Percentiles rank a stretch among this genome's conserved stretches.
Evolutionary conservation across 2,329 filamentous ascomycete genomes (phyloP).

Genomic region (Aspergillus tamarii): DNA sequence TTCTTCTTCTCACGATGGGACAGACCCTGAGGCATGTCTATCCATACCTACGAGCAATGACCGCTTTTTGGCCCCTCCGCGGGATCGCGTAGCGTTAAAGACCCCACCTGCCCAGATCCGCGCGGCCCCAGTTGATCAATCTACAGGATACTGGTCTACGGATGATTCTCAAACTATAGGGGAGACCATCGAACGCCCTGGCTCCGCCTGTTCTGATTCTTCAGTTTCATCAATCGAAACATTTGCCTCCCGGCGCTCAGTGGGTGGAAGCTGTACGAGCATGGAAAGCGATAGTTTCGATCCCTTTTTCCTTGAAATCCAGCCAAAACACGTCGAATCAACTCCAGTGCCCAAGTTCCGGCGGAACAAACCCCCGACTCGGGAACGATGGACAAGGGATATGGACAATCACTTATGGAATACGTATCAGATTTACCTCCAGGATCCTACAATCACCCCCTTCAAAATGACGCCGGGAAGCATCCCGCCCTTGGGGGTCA

Average conservation of each 20-base stretch:
- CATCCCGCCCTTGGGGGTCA: constrained; percentile 65
- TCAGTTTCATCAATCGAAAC: constrained; percentile 64
- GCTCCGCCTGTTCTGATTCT: constrained; percentile 64
- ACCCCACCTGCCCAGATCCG: constrained; percentile 51
- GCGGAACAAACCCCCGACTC: constrained; percentile 27
- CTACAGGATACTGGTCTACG: constrained; percentile 35
- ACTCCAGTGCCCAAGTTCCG: constrained; percentile 38
- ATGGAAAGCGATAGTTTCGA: constrained; percentile 62
- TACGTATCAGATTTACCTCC: constrained; percentile 67
- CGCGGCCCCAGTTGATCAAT: constrained; percentile 36
- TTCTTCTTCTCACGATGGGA: constrained; percentile 30
- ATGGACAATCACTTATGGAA: constrained; percentile 71
- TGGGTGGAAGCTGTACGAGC: constrained; percentile 64
- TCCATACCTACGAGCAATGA: constrained; percentile 34
- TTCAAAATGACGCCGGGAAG: constrained; percentile 69
- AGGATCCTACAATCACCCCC: constrained; percentile 67
- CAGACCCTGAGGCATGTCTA: constrained; percentile 28
- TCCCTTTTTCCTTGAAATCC: constrained; percentile 53
- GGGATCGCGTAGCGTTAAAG: constrained; percentile 42
- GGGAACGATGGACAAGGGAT: constrained; percentile 58
- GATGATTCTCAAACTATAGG: constrained; percentile 38
- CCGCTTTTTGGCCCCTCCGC: constrained; percentile 44
- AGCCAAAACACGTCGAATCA: constrained; percentile 43
- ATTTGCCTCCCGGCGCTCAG: constrained; percentile 58
- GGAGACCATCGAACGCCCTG: constrained; percentile 56